Conservation (phyloP, 192 early-diverging fungal species). For the Backusella circina region DNA sequence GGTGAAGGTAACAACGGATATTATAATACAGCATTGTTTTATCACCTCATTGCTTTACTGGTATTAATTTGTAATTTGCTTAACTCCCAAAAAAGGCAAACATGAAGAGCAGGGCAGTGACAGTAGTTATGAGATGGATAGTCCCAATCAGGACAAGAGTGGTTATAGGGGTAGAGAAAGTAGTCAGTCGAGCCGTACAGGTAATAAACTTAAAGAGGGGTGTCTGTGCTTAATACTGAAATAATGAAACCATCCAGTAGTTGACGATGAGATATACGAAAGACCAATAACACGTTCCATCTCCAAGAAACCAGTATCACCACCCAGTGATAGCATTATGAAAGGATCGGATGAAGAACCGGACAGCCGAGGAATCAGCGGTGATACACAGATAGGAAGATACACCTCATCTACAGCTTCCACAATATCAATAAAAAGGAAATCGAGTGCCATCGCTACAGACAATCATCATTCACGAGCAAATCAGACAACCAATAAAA, state of each 20-base stretch:
- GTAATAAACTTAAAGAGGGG: not conserved
- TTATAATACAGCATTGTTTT: not conserved
- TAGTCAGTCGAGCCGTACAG: not conserved
- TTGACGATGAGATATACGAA: not conserved
- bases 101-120: no score
- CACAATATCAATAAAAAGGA: not conserved
- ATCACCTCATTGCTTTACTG: not conserved
- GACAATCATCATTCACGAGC: not conserved
- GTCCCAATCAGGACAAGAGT: no score
- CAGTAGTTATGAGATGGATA: no score
- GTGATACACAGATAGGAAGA: not conserved
- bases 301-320: not conserved
- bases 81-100: not conserved
- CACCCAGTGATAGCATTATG: not conserved
- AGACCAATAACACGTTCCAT: not conserved
- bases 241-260: not conserved
- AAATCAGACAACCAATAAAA: not conserved
- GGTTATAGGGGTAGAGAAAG: not conserved
- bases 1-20: not conserved
- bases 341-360: not conserved
- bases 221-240: not conserved
- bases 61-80: not conserved
- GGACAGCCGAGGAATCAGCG: not conserved
- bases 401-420: not conserved
- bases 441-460: not conserved